Evolutionary conservation across 352 stramenopile genomes (phyloP).

Genomic region (Phytopythium kandeliae): DNA sequence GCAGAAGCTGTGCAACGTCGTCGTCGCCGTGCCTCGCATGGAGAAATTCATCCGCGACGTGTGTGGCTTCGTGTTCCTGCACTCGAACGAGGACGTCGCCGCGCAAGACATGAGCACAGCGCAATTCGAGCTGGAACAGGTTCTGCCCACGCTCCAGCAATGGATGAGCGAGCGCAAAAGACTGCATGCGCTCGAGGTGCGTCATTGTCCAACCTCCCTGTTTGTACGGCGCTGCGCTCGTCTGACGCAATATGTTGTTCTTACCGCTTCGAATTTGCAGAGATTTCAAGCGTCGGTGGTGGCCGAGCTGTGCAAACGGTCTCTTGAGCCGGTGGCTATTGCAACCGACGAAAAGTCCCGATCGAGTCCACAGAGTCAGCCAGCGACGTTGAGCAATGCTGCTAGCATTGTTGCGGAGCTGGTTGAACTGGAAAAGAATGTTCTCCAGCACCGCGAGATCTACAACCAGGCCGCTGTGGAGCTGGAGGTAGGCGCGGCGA

Average conservation of each 20-base stretch:
- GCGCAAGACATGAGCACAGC: conserved; percentile 13
- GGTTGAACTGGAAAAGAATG: conserved; percentile 78
- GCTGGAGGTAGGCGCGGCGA: conserved; percentile 43
- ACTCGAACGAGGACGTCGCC: conserved; percentile 19
- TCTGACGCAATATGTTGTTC: background rate
- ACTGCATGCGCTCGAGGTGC: conserved; percentile 50
- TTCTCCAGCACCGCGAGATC: conserved; percentile 75
- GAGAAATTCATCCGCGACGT: conserved; percentile 87
- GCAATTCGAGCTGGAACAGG: conserved; percentile 58
- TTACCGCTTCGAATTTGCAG: conserved; percentile 5
- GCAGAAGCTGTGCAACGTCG: conserved; percentile 76
- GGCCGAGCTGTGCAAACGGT: conserved; percentile 54
- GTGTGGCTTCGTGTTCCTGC: conserved; percentile 65
- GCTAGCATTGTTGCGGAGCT: conserved; percentile 72
- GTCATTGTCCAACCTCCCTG: background rate
- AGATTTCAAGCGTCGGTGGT: conserved; percentile 55
- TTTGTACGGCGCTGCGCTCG: background rate
- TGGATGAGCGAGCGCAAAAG: conserved; percentile 56
- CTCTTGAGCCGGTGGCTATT: conserved; percentile 22
- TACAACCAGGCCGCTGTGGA: conserved; percentile 75
- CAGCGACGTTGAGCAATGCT: conserved; percentile 46
- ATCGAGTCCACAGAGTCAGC: conserved; percentile 6
- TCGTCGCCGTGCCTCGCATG: conserved; percentile 74
- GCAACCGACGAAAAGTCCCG: background rate
- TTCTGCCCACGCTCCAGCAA: conserved; percentile 64